Conservation (phyloP, 805 yeast genomes). For the Candida hungchunana region DNA sequence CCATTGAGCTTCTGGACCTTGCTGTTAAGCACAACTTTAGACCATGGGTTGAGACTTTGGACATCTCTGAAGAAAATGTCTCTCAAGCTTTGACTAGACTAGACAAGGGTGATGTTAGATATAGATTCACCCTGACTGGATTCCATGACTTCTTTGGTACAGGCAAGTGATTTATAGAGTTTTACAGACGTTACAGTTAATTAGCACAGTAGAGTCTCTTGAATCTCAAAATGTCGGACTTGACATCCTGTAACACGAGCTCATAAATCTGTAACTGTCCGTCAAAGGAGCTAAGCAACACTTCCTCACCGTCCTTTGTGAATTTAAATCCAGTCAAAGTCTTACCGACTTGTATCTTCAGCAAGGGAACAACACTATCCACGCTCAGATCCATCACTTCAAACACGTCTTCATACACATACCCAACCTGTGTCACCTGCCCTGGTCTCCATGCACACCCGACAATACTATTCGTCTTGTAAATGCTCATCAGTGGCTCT, state of each 20-base stretch:
- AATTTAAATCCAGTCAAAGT: conserved; percentile 16
- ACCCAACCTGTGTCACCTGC: conserved; percentile 27
- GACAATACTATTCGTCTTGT: conserved; percentile 26
- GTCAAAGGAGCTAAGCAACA: conserved; percentile 14
- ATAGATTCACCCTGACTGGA: conserved; percentile 58
- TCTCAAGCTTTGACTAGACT: conserved; percentile 52
- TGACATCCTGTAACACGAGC: conserved; percentile 10
- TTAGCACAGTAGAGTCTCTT: conserved; percentile 18
- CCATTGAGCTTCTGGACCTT: conserved; percentile 58
- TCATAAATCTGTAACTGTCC: conserved; percentile 20
- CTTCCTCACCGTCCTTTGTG: conserved; percentile 16
- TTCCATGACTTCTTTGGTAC: conserved; percentile 38
- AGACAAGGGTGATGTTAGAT: conserved; percentile 52
- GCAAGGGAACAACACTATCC: conserved; percentile 25
- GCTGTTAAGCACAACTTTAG: conserved; percentile 55
- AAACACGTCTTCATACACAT: conserved; percentile 26
- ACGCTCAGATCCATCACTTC: conserved; percentile 30
- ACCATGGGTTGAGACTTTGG: conserved; percentile 61
- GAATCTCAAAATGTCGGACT: conserved; percentile 18
- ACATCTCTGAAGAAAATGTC: conserved; percentile 49
- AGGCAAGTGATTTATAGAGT: conserved; percentile 13
- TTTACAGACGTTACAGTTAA: no score
- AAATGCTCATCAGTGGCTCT: conserved; percentile 21
- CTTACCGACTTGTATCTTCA: conserved; percentile 13
- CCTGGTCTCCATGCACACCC: conserved; percentile 27